Evolutionary conservation across 768 basidiomycete genomes (phyloP).

Genomic region (Amanita fuliginea): DNA sequence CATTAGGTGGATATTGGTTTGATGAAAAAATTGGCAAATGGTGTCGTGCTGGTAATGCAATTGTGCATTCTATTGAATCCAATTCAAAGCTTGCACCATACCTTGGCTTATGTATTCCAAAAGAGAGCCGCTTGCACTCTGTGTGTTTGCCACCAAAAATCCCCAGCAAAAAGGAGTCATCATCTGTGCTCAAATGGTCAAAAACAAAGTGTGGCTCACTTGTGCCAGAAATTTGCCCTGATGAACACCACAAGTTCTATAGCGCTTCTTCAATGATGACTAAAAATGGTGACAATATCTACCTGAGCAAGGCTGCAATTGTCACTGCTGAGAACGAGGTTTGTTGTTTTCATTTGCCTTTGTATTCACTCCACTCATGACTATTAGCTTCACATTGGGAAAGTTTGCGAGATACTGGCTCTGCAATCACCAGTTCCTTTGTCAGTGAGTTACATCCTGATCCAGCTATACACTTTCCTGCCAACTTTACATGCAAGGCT

Average conservation of each 20-base stretch:
- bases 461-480: conserved; percentile 1
- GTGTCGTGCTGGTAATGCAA: not conserved
- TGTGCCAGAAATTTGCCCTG: no score
- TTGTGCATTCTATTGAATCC: no score
- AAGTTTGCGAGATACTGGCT: not conserved
- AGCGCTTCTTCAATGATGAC: not conserved
- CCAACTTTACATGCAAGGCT: conserved; percentile 1
- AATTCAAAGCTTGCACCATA: not conserved
- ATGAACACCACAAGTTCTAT: not conserved
- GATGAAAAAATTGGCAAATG: not conserved
- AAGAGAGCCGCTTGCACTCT: not conserved
- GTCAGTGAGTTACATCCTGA: not conserved
- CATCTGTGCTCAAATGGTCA: not conserved
- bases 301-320: not conserved
- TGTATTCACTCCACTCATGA: not conserved
- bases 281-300: not conserved
- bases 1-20: not conserved
- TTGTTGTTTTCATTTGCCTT: not conserved
- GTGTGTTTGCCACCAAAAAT: not conserved
- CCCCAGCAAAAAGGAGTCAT: not conserved
- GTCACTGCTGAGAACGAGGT: not conserved
- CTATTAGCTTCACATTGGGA: not conserved
- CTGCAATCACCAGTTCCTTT: not conserved
- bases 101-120: not conserved
- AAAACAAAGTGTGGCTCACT: conserved; percentile 1